These are phyloP conservation scores for Astragalus membranaceus DNA, from an alignment of 306 rosid genomes.

Conservation along the genomic window DNA sequence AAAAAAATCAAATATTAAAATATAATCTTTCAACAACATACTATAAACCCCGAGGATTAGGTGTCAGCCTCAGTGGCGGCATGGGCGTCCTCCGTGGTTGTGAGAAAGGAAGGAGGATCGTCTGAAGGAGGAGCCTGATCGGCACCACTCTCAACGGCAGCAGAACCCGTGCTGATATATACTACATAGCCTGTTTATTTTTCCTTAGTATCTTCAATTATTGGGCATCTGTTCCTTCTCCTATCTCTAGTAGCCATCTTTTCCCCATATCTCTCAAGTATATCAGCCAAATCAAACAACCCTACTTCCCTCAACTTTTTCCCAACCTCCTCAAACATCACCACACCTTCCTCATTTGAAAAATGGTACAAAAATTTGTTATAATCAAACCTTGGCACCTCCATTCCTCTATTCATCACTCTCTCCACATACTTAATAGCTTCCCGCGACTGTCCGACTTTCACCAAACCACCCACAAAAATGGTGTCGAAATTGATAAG, in stretches of 20 bases:
- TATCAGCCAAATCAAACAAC: constrained; percentile 76
- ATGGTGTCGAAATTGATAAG: constrained; percentile 70
- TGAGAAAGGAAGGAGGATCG: too few species aligned
- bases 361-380: constrained; percentile 66
- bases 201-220: not conserved
- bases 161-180: constrained; percentile 26
- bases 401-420: constrained; percentile 52
- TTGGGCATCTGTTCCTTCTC: constrained; percentile 36
- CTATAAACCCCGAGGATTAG: too few species aligned
- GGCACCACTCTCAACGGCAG: constrained; percentile 32
- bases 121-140: constrained; percentile 22
- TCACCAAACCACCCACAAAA: constrained; percentile 70
- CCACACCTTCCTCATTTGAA: constrained; percentile 75
- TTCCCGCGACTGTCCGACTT: constrained; percentile 43
- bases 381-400: constrained; percentile 86
- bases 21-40: constrained; percentile 16
- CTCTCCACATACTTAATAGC: constrained; percentile 85
- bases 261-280: constrained; percentile 72
- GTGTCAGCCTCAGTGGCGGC: not conserved
- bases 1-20: too few species aligned
- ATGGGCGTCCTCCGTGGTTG: not conserved
- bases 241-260: constrained; percentile 77
- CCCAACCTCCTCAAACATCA: constrained; percentile 70
- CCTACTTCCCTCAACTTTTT: constrained; percentile 77
- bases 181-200: not conserved